Base-by-base conservation (phyloP, 805 yeast genomes). In the Cyberlindnera mycetangii region DNA sequence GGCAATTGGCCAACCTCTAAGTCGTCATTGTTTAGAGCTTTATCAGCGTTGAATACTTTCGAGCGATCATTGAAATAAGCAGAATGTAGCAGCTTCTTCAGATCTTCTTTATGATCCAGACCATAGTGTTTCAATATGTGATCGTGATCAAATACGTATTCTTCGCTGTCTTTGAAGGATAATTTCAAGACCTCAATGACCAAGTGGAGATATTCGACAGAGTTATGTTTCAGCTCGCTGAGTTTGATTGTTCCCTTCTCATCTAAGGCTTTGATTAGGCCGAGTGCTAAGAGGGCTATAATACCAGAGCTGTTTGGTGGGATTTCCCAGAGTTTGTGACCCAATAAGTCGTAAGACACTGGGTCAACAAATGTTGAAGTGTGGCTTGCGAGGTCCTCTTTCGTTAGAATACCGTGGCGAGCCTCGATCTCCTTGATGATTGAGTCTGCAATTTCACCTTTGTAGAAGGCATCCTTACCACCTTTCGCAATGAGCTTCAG, bases 221-320 rank as follows among this genome's bases (percentile, higher is more conserved):
- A 82, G 59, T 86, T 86, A 60, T 83, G 93, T 47, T 73, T 55
- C 55, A 79, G 40, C 3, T 54, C 46, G 3, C 40, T 33, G 33
- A 83, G 56, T 40, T 78, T 70, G n/a, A 72, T 61, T 11, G 70
- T 63, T 4, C 76, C 75, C 15, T 56, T 47, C 15, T 65, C 66
- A 25, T 77, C 78, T 47, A 86, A 68, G 30, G 76, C 75, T 52
- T 72, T 73, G 50, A 86, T 73, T 35, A 83, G 69, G 0, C 92
- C 93, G 39, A 85, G 62, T 0, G 92, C 81, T 15, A 84, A 65
- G 39, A 86, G 66, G 0, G 90, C 93, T 36, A 86, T 85, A 12
- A 86, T 63, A 8, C 95, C 95, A 42, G 86, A 88, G 4, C 92
- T 88, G 61, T 81, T 85, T 12, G 95, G 95, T 10, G 95, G 93